Conservation (phyloP, 2,329 filamentous ascomycete species). For the Aspergillus jensenii region DNA sequence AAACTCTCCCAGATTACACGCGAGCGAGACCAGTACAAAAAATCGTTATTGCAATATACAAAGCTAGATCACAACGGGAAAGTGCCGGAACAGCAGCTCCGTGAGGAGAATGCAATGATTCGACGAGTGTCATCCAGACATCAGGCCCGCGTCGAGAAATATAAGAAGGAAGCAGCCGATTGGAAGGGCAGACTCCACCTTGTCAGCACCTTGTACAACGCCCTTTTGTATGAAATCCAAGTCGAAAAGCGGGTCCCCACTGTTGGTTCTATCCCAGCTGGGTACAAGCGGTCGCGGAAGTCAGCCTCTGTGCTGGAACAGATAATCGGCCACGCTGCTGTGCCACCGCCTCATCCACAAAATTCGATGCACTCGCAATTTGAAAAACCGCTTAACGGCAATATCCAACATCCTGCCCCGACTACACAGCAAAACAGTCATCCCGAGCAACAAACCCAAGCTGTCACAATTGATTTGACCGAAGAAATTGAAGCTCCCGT, state of each 20-base stretch:
- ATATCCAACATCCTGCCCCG: not conserved
- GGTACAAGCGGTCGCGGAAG: constrained; percentile 18
- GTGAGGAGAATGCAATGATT: constrained; percentile 23
- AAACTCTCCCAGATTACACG: constrained; percentile 24
- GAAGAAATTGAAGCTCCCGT: constrained; percentile 11
- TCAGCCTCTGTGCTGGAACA: not conserved
- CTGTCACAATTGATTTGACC: constrained; percentile 20
- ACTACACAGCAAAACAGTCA: not conserved
- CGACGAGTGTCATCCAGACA: constrained; percentile 26
- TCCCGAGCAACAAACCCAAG: not conserved
- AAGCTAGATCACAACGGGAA: constrained; percentile 31
- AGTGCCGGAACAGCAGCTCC: constrained; percentile 19
- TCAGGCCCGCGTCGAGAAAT: constrained; percentile 23
- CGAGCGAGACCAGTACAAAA: constrained; percentile 31
- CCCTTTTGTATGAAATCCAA: constrained; percentile 25
- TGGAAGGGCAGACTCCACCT: constrained; percentile 25
- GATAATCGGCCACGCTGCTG: not conserved
- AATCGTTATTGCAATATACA: constrained; percentile 23
- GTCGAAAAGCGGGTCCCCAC: constrained; percentile 17
- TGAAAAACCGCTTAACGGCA: not conserved
- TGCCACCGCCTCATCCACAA: not conserved
- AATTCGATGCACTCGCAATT: not conserved
- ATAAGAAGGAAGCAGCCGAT: constrained; percentile 27
- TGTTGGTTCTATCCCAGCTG: constrained; percentile 18
- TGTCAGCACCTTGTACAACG: constrained; percentile 25